Base-by-base conservation (phyloP, 2,329 filamentous ascomycete genomes). In the Microascus cirrosus region DNA sequence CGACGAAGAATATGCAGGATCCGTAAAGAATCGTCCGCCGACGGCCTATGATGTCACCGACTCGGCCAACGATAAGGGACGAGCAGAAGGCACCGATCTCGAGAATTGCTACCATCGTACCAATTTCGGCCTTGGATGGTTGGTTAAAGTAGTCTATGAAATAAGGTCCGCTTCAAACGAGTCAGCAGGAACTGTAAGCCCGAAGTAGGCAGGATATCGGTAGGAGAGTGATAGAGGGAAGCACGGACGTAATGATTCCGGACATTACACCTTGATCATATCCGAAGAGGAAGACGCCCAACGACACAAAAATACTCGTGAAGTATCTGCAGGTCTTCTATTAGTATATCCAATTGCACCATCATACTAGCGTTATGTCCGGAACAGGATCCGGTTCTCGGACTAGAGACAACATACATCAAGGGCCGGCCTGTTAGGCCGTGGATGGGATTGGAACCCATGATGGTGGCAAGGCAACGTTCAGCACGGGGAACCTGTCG, bases 81-180 rank as follows among this genome's bases (percentile, higher is more conserved):
- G 93, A 88, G 65, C 95, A 87, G 61, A 99, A 88, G 42, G 94
- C 94, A 60, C 94, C 94, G 57, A 97, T 78, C 74, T 96, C 93
- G 60, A 99, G 81, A 65, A 99, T 97, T 63, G 94, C 93, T 59
- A 99, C 94, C 87, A 97, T 97, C 32, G 92, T 97, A 60, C 93
- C 94, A 60, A 99, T 86, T 70, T 96, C 84, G 53, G 91, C 90
- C 65, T 83, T 83, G 25, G 89, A 87, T 22, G 94, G 94, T 65
- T 97, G 85, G 66, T 92, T 79, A 73, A 99, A 97, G 71, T 96
- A 96, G 69, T 92, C 84, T 70, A 86, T 89, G 70, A 99, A 99
- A 71, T 87, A 89, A 11, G 84, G 80, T 62, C 92, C 92, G 59
- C 92, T 96, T 57, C 22, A 34, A 25, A 8, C 15, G 15, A 51